A percentile compares a stretch with the other conserved stretches of the same genome.
phyloP scores from a whole-genome alignment of 331 rosid species.

The Quercus tomentella region DNA sequence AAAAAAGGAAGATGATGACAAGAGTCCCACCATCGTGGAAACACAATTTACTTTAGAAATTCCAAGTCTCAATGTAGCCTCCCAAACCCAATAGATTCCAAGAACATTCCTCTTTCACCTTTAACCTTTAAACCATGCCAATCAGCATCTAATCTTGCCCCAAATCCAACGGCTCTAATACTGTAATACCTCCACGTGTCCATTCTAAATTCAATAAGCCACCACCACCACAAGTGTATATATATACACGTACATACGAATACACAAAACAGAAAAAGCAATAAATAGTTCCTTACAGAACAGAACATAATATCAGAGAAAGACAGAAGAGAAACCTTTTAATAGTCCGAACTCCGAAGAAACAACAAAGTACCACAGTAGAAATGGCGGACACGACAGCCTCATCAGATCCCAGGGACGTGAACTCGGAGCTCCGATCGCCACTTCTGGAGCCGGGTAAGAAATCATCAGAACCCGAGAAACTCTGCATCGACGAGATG shows the following conservation, averaged over 20 bases:
- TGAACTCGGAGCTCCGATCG: slow-evolving; percentile 15
- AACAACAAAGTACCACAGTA: not conserved
- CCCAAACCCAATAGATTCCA: not conserved
- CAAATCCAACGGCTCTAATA: not conserved
- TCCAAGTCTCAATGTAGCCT: not conserved
- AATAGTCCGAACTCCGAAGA: not conserved
- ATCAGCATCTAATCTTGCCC: not conserved
- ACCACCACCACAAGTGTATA: not conserved
- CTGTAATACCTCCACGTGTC: slow-evolving; percentile 7
- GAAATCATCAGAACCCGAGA: slow-evolving; percentile 14
- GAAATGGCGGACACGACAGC: slow-evolving; percentile 30
- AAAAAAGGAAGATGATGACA: no score
- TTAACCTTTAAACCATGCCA: no score
- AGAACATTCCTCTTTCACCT: not conserved
- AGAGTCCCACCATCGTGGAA: not conserved
- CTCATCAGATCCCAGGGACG: slow-evolving; percentile 6
- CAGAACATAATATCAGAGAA: no score
- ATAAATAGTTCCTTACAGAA: no score
- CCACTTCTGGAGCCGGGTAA: slow-evolving; percentile 27
- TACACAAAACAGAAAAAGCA: no score
- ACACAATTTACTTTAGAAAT: not conserved
- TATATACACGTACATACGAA: no score
- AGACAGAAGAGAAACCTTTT: no score
- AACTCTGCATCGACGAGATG: slow-evolving; percentile 67
- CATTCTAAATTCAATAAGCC: not conserved